A percentile compares a stretch with the other conserved stretches of the same genome.
phyloP scores from a whole-genome alignment of 2,329 filamentous ascomycete species.

The Tympanopsis confertula region DNA sequence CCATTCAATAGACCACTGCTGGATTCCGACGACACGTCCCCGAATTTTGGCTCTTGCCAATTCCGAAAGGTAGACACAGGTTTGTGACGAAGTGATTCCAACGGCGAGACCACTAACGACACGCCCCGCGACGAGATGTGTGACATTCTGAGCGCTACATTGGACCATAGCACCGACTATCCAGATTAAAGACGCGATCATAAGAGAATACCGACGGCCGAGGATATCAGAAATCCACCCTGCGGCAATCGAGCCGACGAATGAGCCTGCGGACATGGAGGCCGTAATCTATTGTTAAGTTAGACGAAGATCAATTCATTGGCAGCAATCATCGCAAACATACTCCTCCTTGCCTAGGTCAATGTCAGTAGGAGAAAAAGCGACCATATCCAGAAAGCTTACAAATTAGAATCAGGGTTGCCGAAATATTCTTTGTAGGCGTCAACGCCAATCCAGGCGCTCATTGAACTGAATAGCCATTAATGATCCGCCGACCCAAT shows the following conservation, averaged over 20 bases:
- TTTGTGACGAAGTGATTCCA: conserved; percentile 28
- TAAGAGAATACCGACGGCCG: conserved; percentile 27
- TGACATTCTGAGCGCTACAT: conserved; percentile 14
- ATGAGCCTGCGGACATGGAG: conserved; percentile 35
- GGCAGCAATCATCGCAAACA: not conserved
- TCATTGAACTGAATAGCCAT: conserved; percentile 12
- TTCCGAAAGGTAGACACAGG: conserved; percentile 27
- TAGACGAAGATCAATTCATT: not conserved
- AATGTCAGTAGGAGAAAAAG: too few species aligned
- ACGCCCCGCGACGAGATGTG: conserved; percentile 15
- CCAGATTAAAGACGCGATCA: conserved; percentile 29
- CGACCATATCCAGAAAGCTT: too few species aligned
- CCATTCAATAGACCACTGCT: conserved; percentile 29
- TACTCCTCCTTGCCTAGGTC: conserved; percentile 8
- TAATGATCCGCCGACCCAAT: conserved; percentile 26
- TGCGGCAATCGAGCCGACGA: conserved; percentile 28
- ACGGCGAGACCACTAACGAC: conserved; percentile 19
- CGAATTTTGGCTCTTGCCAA: conserved; percentile 22
- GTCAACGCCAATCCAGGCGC: not conserved
- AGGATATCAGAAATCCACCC: conserved; percentile 31
- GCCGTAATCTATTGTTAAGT: conserved; percentile 20
- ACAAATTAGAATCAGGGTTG: not conserved
- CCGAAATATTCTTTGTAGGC: not conserved
- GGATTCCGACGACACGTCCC: conserved; percentile 18
- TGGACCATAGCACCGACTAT: conserved; percentile 25